Base-by-base conservation (phyloP, 441 rosid genomes). In the Hura crepitans region DNA sequence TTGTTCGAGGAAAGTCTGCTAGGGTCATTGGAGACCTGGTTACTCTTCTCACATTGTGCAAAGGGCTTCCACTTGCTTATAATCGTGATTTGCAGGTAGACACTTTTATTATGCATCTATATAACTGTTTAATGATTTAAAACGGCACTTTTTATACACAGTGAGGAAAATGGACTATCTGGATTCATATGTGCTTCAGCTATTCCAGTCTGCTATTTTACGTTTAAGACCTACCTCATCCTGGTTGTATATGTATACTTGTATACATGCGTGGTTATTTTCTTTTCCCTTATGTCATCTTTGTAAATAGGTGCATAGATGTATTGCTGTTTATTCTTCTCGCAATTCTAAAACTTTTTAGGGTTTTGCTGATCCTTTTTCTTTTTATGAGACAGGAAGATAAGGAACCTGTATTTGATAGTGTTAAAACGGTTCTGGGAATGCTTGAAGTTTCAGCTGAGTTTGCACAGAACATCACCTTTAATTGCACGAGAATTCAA, bases 381-480 rank as follows among this genome's bases (percentile, higher is more conserved):
- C 65, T 56, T 55, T 69, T 66, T 59, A 25, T 61, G 72, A 20
- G 54, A 74, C 83, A 94, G 92, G 99, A 95, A 87, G 99, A 95
- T 61, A 92, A 95, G 82, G 93, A 95, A 73, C 99, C 99, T 2
- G 81, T 78, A 68, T 95, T 90, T 66, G 97, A 92, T 72, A 95
- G 99, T 1, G 87, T 93, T 42, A 92, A 87, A 82, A 84, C 97
- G 13, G 78, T 89, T 50, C 33, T 85, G 62, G 97, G 89, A 50
- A 92, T 95, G 97, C 96, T 95, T 49, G 93, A 95, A 77, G 93
- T 95, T 3, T 95, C 97, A 14, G 91, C 97, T 8, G 97, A 95
- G 75, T 95, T 95, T 77, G 95, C 99, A 2, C 88, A 83, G 57
- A 95, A 95, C 72, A 88, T 92, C 35, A 83, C 89, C 12, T 90